These are phyloP conservation scores for Diaporthe velutina DNA, from an alignment of 2,329 filamentous ascomycete species.

Conservation along the genomic window DNA sequence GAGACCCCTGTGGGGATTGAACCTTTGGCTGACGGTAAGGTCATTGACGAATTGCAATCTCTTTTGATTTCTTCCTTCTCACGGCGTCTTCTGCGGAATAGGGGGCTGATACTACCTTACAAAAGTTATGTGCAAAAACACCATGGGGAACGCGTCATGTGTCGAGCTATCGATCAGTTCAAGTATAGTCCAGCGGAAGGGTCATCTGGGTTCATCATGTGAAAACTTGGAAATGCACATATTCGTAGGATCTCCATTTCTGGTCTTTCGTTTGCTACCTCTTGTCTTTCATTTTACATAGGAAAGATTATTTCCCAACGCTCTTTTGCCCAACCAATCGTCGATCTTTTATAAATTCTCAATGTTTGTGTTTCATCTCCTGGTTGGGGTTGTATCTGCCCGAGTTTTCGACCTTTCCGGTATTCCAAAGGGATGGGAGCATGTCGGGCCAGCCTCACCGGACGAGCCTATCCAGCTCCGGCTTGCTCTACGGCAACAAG, in stretches of 20 bases:
- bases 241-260: background rate
- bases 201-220: background rate
- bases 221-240: rapidly evolving
- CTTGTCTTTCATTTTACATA: background rate
- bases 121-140: background rate
- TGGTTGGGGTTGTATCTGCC: background rate
- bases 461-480: background rate
- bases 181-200: background rate
- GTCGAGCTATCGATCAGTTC: background rate
- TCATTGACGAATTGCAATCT: background rate
- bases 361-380: background rate
- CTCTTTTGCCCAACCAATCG: background rate
- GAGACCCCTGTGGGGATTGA: background rate
- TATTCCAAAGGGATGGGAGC: background rate
- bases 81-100: background rate
- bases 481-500: background rate
- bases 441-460: background rate
- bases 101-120: background rate
- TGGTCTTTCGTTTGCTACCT: no score
- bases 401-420: background rate
- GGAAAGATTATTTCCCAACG: background rate
- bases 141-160: background rate
- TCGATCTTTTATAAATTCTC: background rate
- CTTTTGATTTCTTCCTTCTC: no score
- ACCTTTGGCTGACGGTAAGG: background rate